Percentiles rank a stretch among this genome's conserved stretches.
Evolutionary conservation across 768 basidiomycete genomes (phyloP).

Genomic region (Steccherinum ochraceum): DNA sequence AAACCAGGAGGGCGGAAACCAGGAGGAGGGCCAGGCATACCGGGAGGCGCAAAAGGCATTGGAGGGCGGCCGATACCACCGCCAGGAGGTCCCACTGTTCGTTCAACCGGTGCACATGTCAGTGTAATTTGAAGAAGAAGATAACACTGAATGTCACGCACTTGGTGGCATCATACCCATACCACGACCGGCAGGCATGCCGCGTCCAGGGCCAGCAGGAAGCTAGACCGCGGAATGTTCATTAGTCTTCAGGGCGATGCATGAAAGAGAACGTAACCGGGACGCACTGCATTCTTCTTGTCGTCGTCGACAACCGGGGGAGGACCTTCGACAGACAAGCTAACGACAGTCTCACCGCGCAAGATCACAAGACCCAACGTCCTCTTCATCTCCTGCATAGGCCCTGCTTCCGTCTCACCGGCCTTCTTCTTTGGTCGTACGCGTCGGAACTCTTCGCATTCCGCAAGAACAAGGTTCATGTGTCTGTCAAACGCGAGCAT

Average conservation of each 20-base stretch:
- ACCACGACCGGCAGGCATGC: constrained; percentile 93
- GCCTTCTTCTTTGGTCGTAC: constrained; percentile 89
- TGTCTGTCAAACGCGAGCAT: constrained; percentile 99
- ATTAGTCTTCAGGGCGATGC: constrained; percentile 1
- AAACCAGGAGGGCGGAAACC: constrained; percentile 83
- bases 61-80: constrained; percentile 68
- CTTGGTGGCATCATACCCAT: constrained; percentile 93
- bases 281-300: constrained; percentile 70
- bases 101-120: constrained; percentile 8
- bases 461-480: constrained; percentile 98
- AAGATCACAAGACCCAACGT: constrained; percentile 94
- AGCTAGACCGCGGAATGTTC: constrained; percentile 41
- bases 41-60: constrained; percentile 59
- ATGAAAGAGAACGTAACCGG: constrained; percentile 3
- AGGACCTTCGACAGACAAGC: constrained; percentile 90
- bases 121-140: constrained; percentile 1
- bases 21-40: constrained; percentile 85
- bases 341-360: constrained; percentile 94
- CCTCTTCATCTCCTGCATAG: constrained; percentile 92
- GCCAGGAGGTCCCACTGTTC: constrained; percentile 51
- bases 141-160: constrained; percentile 30
- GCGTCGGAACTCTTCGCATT: constrained; percentile 96
- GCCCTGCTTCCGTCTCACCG: constrained; percentile 64
- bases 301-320: constrained; percentile 89
- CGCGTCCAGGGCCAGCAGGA: constrained; percentile 85